Conservation (phyloP, 1,284 basidiomycete species). For the Moniliophthora roreri region DNA sequence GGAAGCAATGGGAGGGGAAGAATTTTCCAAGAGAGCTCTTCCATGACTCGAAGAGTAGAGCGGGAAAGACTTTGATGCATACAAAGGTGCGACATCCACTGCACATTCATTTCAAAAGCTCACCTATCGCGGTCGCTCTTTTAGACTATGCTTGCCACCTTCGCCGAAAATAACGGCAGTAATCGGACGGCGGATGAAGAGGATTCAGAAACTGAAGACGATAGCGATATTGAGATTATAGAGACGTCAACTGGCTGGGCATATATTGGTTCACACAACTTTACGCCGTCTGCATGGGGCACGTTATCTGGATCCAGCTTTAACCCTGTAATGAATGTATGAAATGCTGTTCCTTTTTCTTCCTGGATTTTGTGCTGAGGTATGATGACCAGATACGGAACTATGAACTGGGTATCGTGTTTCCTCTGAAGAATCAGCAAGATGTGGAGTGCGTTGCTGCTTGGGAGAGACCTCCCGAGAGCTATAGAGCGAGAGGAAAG, state of each 20-base stretch:
- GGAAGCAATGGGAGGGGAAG: conserved; percentile 63
- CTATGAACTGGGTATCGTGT: conserved; percentile 72
- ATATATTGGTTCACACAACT: conserved; percentile 82
- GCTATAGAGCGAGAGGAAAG: conserved; percentile 43
- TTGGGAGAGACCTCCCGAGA: conserved; percentile 68
- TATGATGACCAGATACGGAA: conserved; percentile 59
- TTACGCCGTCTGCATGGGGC: conserved; percentile 82
- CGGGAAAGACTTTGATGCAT: conserved; percentile 76
- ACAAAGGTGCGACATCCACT: conserved; percentile 55
- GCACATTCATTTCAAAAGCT: neutral
- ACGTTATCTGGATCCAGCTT: conserved; percentile 70
- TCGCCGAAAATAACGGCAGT: conserved; percentile 27
- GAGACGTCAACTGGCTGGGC: conserved; percentile 61
- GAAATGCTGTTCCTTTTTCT: conserved; percentile 26
- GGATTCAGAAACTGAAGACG: conserved; percentile 43
- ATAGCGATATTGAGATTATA: conserved; percentile 35
- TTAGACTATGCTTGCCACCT: conserved; percentile 63
- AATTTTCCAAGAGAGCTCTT: conserved; percentile 72
- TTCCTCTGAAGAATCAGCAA: conserved; percentile 54
- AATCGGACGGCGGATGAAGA: conserved; percentile 3
- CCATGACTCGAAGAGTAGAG: conserved; percentile 69
- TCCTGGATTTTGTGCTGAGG: conserved; percentile 37
- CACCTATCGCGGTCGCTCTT: too few species aligned
- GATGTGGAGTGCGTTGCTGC: conserved; percentile 55
- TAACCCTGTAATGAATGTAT: conserved; percentile 68